A percentile compares a stretch with the other conserved stretches of the same genome.
These are phyloP conservation scores for Schizochytrium sp. DNA, from an alignment of 108 stramenopile species.

Conservation along the genomic window DNA sequence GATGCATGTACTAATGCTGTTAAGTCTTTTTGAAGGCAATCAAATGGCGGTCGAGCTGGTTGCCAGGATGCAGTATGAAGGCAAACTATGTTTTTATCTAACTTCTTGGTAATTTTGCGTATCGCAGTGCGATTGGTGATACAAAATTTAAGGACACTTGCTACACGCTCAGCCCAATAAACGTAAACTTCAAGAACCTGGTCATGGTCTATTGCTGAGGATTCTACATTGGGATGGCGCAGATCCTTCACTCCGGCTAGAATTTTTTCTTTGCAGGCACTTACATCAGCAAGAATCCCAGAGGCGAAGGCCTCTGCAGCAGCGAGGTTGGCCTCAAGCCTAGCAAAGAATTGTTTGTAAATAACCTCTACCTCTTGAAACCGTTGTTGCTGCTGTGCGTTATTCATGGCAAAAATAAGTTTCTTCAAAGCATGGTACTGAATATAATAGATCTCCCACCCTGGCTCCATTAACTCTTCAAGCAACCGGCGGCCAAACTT, in stretches of 20 bases:
- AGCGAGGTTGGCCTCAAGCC: not conserved
- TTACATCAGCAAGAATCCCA: not conserved
- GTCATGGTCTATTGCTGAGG: not conserved
- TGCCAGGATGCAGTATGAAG: not conserved
- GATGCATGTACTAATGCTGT: not conserved
- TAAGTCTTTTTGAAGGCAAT: not conserved
- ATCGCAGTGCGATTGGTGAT: constrained; percentile 38
- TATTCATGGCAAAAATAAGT: not conserved
- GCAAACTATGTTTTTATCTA: not conserved
- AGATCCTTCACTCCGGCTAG: not conserved
- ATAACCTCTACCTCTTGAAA: not conserved
- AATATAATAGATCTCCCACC: constrained; percentile 41
- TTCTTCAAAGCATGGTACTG: constrained; percentile 48
- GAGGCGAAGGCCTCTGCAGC: constrained; percentile 4
- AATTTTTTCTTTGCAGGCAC: not conserved
- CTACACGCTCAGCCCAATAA: constrained; percentile 5
- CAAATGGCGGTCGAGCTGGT: not conserved
- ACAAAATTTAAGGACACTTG: constrained; percentile 31
- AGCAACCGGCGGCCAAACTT: constrained; percentile 18
- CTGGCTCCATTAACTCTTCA: constrained; percentile 56
- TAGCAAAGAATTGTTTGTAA: not conserved
- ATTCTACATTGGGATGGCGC: not conserved
- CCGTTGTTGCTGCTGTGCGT: not conserved
- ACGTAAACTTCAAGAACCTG: not conserved
- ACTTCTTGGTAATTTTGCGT: constrained; percentile 48